These are phyloP conservation scores for Colletotrichum lini DNA, from an alignment of 2,329 filamentous ascomycete species.

Conservation along the genomic window DNA sequence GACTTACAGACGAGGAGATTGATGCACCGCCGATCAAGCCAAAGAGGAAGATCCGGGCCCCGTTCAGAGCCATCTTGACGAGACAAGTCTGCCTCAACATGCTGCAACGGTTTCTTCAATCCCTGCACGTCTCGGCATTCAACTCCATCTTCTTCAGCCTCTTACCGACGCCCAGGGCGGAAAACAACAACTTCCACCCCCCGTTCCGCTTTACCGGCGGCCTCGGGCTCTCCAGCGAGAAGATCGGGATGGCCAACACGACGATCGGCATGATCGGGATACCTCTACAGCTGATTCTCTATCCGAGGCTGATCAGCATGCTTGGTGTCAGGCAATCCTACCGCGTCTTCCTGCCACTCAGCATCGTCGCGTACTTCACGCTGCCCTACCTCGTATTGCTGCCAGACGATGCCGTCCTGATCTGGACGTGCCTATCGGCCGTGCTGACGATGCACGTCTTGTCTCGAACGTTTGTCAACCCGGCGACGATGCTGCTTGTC, in stretches of 20 bases:
- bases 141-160: conserved; percentile 46
- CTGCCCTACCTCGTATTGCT: conserved; percentile 45
- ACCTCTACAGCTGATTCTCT: conserved; percentile 46
- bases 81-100: conserved; percentile 43
- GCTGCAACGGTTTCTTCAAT: conserved; percentile 29
- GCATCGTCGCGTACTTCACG: conserved; percentile 44
- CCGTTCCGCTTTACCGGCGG: conserved; percentile 46
- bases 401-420: conserved; percentile 31
- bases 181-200: conserved; percentile 18
- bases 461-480: conserved; percentile 45
- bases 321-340: conserved; percentile 44
- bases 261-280: conserved; percentile 46
- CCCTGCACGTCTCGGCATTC: conserved; percentile 43
- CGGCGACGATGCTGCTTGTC: conserved; percentile 47
- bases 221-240: conserved; percentile 45
- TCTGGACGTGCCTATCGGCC: conserved; percentile 43
- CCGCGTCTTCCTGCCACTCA: conserved; percentile 44
- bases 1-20: no score
- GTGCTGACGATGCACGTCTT: conserved; percentile 45
- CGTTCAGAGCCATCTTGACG: conserved; percentile 41
- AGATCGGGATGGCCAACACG: conserved; percentile 46
- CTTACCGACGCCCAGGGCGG: conserved; percentile 39
- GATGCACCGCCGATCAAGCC: background rate
- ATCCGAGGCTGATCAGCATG: conserved; percentile 41
- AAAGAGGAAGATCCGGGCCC: background rate